Evolutionary conservation across 768 basidiomycete species (phyloP).

Genomic region (Lyophyllum atratum): DNA sequence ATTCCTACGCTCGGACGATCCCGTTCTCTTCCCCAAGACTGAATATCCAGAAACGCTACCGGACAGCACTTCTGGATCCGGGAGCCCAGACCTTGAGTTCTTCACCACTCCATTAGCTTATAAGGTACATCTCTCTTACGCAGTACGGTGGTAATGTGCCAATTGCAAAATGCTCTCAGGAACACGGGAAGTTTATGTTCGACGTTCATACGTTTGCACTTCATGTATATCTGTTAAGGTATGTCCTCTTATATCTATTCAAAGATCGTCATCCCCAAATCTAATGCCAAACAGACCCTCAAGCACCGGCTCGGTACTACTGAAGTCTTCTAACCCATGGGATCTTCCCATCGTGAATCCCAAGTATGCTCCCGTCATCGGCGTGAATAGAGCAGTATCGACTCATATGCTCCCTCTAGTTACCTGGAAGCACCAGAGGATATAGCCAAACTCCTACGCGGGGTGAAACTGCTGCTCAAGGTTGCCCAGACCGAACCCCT

Average conservation of each 20-base stretch:
- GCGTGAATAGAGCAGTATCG: background rate
- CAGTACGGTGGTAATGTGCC: background rate
- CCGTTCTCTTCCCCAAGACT: constrained; percentile 42
- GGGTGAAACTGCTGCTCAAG: constrained; percentile 34
- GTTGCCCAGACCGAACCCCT: constrained; percentile 39
- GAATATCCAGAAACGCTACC: constrained; percentile 30
- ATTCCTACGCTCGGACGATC: constrained; percentile 53
- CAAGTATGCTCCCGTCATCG: constrained; percentile 25
- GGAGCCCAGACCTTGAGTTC: constrained; percentile 45
- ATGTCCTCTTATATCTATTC: constrained; percentile 1
- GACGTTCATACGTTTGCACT: constrained; percentile 39
- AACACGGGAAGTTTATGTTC: constrained; percentile 38
- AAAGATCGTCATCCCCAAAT: background rate
- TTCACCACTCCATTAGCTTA: constrained; percentile 41
- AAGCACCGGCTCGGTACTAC: constrained; percentile 37
- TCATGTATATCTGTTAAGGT: constrained; percentile 40
- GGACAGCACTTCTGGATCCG: constrained; percentile 40
- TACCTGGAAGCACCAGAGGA: constrained; percentile 41
- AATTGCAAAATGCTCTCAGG: constrained; percentile 18
- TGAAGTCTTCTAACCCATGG: constrained; percentile 40
- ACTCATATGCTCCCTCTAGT: constrained; percentile 19
- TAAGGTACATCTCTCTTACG: constrained; percentile 23
- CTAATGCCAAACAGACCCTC: constrained; percentile 27
- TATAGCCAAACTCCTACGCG: constrained; percentile 38
- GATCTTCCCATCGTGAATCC: constrained; percentile 39